These are phyloP conservation scores for Aspergillus calidoustus DNA, from an alignment of 2,329 filamentous ascomycete genomes.

Conservation along the genomic window DNA sequence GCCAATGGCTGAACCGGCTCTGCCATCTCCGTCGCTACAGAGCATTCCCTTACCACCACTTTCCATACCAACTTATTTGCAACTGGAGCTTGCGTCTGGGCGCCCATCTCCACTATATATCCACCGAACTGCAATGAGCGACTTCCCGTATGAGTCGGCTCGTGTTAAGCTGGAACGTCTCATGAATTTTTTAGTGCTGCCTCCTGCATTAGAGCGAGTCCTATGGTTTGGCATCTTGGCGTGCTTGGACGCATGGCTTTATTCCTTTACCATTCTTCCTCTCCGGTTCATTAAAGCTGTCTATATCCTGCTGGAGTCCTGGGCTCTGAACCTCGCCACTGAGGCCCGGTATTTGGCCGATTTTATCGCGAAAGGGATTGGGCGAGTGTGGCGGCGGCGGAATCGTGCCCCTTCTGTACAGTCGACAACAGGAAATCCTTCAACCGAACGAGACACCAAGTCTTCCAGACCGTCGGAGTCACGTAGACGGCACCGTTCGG, in stretches of 20 bases:
- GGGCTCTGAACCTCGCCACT: conserved; percentile 71
- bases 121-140: conserved; percentile 59
- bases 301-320: conserved; percentile 77
- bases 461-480: conserved; percentile 21
- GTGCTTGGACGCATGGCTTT: conserved; percentile 94
- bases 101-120: conserved; percentile 67
- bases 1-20: conserved; percentile 35
- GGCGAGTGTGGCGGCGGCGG: conserved; percentile 73
- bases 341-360: conserved; percentile 73
- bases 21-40: conserved; percentile 54
- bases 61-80: conserved; percentile 68
- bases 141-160: conserved; percentile 87
- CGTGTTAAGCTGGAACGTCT: conserved; percentile 90
- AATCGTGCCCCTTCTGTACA: conserved; percentile 29
- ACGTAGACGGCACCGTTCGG: conserved; percentile 34
- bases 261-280: conserved; percentile 93
- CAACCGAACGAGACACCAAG: conserved; percentile 30
- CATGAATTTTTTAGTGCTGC: conserved; percentile 83
- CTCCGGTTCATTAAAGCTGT: conserved; percentile 83
- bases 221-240: conserved; percentile 87
- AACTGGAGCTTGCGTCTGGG: conserved; percentile 65
- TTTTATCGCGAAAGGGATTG: conserved; percentile 80
- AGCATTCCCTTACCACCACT: conserved; percentile 65
- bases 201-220: conserved; percentile 79
- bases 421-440: conserved; percentile 12